These are phyloP conservation scores for Lumnitzera racemosa DNA, from an alignment of 345 rosid genomes.

Conservation along the genomic window DNA sequence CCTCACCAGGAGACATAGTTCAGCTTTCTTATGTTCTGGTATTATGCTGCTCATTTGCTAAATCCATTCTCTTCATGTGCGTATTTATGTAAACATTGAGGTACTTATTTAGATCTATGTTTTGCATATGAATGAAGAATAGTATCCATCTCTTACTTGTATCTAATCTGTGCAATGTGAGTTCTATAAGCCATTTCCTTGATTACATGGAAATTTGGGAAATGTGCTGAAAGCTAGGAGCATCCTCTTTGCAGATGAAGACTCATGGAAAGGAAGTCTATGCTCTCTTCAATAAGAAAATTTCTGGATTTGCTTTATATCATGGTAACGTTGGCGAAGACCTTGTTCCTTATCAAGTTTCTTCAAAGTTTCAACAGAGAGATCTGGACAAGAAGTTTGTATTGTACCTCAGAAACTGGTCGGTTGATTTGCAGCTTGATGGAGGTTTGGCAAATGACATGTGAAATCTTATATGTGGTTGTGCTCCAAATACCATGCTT, in stretches of 20 bases:
- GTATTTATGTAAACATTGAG: neutral
- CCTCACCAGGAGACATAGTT: slow-evolving; percentile 47
- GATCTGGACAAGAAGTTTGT: slow-evolving; percentile 38
- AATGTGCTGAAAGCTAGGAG: too few species aligned
- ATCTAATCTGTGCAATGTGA: too few species aligned
- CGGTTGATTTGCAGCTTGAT: slow-evolving; percentile 20
- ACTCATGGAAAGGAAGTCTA: slow-evolving; percentile 26
- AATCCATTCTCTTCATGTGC: neutral
- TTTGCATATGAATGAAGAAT: too few species aligned
- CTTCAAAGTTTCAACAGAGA: slow-evolving; percentile 39
- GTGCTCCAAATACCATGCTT: too few species aligned
- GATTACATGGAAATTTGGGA: too few species aligned
- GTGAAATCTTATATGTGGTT: neutral
- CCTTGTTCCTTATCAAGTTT: slow-evolving; percentile 50
- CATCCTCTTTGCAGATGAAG: slow-evolving; percentile 37
- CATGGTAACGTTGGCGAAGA: slow-evolving; percentile 29
- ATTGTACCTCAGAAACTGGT: slow-evolving; percentile 36
- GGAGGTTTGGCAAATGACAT: slow-evolving; percentile 29
- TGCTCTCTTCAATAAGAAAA: slow-evolving; percentile 49
- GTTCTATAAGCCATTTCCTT: too few species aligned
- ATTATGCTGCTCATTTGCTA: slow-evolving; percentile 6
- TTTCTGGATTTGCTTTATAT: slow-evolving; percentile 66
- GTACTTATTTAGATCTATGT: too few species aligned
- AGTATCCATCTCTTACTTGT: too few species aligned
- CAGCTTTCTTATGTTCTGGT: slow-evolving; percentile 54